Evolutionary conservation across 345 rosid species (phyloP).

Genomic region (Chamaenerion angustifolium): DNA sequence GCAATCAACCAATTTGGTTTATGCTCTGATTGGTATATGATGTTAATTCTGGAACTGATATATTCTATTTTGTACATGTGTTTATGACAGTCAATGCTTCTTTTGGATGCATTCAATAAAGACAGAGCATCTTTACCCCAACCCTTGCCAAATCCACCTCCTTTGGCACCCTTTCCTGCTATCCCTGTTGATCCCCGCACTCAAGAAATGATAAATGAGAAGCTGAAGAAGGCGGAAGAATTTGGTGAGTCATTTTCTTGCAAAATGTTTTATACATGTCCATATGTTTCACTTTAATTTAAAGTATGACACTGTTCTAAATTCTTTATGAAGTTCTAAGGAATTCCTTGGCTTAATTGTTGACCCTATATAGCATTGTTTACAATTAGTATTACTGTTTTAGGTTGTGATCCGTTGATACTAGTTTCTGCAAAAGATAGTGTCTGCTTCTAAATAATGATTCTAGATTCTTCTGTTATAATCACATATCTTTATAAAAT

Average conservation of each 20-base stretch:
- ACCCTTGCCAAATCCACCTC: slow-evolving; percentile 60
- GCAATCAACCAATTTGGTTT: neutral
- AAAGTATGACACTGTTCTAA: neutral
- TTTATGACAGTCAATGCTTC: slow-evolving; percentile 58
- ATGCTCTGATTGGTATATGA: neutral
- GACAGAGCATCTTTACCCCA: slow-evolving; percentile 95
- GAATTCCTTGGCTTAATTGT: neutral
- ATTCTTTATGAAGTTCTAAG: neutral
- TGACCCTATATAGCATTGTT: no score
- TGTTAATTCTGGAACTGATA: no score
- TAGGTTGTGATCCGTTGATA: no score
- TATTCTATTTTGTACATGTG: slow-evolving; percentile 6
- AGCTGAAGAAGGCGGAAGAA: slow-evolving; percentile 96
- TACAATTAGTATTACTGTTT: no score
- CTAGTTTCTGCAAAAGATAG: no score
- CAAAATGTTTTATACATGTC: neutral
- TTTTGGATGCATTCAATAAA: slow-evolving; percentile 96
- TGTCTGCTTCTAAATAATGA: no score
- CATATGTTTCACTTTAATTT: neutral
- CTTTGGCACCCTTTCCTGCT: slow-evolving; percentile 52
- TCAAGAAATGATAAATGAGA: slow-evolving; percentile 97
- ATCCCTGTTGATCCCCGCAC: slow-evolving; percentile 79
- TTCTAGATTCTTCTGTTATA: no score
- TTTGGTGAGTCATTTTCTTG: slow-evolving; percentile 43
- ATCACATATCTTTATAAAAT: no score